phyloP scores from a whole-genome alignment of 2,329 filamentous ascomycete species.

The Grosmannia clavigera region DNA sequence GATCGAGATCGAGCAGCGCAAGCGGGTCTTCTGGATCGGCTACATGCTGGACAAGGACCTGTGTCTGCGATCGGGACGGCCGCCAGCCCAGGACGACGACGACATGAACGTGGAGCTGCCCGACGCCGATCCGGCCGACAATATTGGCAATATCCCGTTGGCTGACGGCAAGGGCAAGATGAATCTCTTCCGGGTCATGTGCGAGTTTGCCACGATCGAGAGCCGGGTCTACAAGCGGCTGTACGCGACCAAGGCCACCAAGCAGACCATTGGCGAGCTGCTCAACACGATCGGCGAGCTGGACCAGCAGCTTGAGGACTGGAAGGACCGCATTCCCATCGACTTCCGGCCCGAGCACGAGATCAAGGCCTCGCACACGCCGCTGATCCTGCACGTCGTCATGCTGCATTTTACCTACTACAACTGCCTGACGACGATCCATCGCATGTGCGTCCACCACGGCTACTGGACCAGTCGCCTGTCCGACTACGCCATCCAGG shows the following conservation, averaged over 20 bases:
- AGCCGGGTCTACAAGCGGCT: conserved; percentile 87
- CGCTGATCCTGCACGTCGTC: conserved; percentile 86
- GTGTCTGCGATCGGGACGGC: conserved; percentile 45
- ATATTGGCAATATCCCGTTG: conserved; percentile 87
- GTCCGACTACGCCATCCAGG: conserved; percentile 90
- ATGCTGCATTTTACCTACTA: conserved; percentile 96
- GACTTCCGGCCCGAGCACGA: conserved; percentile 97
- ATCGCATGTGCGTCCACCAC: conserved; percentile 96
- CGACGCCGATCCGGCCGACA: conserved; percentile 79
- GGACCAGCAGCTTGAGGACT: conserved; percentile 78
- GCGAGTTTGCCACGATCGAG: conserved; percentile 81
- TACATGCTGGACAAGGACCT: conserved; percentile 55
- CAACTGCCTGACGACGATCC: conserved; percentile 94
- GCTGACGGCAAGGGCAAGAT: conserved; percentile 83
- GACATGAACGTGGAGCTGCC: conserved; percentile 94
- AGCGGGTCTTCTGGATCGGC: conserved; percentile 53
- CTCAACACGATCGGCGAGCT: conserved; percentile 93
- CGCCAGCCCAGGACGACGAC: conserved; percentile 50
- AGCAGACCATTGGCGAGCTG: conserved; percentile 83
- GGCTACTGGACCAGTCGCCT: conserved; percentile 95
- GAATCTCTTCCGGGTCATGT: conserved; percentile 90
- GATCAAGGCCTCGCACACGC: conserved; percentile 84
- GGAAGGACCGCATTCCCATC: conserved; percentile 91
- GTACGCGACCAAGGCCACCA: conserved; percentile 85
- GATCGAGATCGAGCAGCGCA: conserved; percentile 82